Evolutionary conservation across 1,284 basidiomycete species (phyloP).

Genomic region (Grifola frondosa): DNA sequence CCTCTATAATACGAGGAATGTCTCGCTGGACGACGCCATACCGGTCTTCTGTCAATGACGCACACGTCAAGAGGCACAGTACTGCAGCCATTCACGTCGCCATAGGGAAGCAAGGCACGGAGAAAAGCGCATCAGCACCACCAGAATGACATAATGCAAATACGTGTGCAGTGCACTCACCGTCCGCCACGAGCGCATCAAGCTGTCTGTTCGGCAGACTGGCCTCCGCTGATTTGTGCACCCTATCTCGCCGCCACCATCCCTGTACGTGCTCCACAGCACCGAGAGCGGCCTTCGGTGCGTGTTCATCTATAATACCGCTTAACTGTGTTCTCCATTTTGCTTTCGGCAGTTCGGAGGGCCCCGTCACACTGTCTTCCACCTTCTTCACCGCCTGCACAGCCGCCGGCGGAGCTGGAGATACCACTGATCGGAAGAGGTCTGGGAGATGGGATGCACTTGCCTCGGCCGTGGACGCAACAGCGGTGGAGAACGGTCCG

Average conservation of each 20-base stretch:
- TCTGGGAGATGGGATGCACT: constrained; percentile 51
- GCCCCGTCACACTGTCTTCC: constrained; percentile 22
- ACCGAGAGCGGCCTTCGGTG: constrained; percentile 9
- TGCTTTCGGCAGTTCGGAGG: constrained; percentile 15
- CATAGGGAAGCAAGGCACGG: neutral
- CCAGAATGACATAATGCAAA: neutral
- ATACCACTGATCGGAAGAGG: constrained; percentile 52
- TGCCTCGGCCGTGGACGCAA: constrained; percentile 46
- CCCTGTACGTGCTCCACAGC: constrained; percentile 26
- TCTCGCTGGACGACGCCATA: constrained; percentile 84
- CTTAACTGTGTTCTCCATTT: too few species aligned
- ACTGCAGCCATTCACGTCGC: constrained; percentile 43
- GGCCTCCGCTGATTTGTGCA: constrained; percentile 51
- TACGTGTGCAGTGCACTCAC: constrained; percentile 36
- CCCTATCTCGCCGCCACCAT: constrained; percentile 63
- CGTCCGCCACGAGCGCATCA: constrained; percentile 57
- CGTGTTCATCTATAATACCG: too few species aligned
- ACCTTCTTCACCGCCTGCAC: constrained; percentile 21
- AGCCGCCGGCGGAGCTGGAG: constrained; percentile 30
- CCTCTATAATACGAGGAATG: constrained; percentile 78
- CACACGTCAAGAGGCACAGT: constrained; percentile 65
- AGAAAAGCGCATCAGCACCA: neutral
- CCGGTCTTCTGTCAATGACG: constrained; percentile 75
- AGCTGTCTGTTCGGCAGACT: constrained; percentile 57
- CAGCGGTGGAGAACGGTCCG: constrained; percentile 49